Evolutionary conservation across 2,329 filamentous ascomycete species (phyloP).

Genomic region (Sodiomyces alkalinus): DNA sequence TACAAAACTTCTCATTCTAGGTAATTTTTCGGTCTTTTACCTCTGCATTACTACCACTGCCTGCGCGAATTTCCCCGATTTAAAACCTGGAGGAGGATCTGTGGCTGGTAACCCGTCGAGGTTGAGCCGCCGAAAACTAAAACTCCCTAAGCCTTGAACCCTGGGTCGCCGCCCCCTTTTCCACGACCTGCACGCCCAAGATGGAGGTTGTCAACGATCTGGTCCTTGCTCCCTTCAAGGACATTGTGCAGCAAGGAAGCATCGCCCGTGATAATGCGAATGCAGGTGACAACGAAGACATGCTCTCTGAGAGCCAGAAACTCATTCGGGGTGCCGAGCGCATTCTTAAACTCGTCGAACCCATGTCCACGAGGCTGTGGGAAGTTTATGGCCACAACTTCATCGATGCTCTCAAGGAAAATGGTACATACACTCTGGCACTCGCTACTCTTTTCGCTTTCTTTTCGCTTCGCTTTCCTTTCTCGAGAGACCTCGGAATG

Average conservation of each 20-base stretch:
- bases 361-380: constrained; percentile 30
- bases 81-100: too few relatives aligned
- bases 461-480: constrained; percentile 2
- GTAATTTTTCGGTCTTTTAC: too few relatives aligned
- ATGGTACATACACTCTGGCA: constrained; percentile 25
- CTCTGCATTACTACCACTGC: too few relatives aligned
- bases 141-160: too few relatives aligned
- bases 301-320: constrained; percentile 33
- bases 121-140: too few relatives aligned
- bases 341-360: constrained; percentile 33
- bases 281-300: constrained; percentile 26
- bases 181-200: too few relatives aligned
- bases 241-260: too few relatives aligned
- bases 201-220: constrained; percentile 28
- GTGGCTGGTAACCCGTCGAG: too few relatives aligned
- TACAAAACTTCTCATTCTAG: too few relatives aligned
- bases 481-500: neutral
- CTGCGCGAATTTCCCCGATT: too few relatives aligned
- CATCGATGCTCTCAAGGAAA: constrained; percentile 34
- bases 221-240: constrained; percentile 33
- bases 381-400: constrained; percentile 35
- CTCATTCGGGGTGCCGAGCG: constrained; percentile 33
- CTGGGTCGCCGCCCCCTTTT: too few relatives aligned
- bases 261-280: constrained; percentile 41
- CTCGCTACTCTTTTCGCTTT: too few relatives aligned